Base-by-base conservation (phyloP, 495 filamentous ascomycete genomes). In the Xylaria grammica region DNA sequence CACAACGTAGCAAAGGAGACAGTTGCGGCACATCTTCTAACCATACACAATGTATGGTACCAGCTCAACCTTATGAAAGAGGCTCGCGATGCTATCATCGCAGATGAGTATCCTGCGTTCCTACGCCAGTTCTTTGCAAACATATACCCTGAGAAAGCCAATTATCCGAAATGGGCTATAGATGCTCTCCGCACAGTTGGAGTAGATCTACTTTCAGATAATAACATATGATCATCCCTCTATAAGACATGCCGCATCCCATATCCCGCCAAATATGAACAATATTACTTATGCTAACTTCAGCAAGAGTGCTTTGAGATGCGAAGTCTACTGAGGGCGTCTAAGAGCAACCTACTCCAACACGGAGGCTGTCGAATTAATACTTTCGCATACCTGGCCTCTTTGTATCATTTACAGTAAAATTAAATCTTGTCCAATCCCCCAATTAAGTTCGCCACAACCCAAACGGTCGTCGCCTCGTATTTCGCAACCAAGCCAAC, bases 1-100 rank as follows among this genome's bases (percentile, higher is more conserved):
- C 95, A 99, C 77, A 83, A 96, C 52, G 88, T 92, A 0, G 89
- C 89, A 2, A 99, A 99, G 74, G 95, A 98, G 79, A 98, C 95
- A 7, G 95, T 91, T 0, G 94, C 94, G 11, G 95, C 96, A 20
- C 95, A 99, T 81, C 77, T 99, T 75, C 78, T 99, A 36, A 96
- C 93, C 0, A 90, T 97, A 67, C 95, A 99, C 77, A 98, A 99
- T 74, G 92, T 98, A 26, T 91, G 92, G 72, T 96, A 94, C 70
- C 85, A 96, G 66, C 82, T 99, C 29, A 81, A 85, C 50, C 75
- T 99, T 66, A 97, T 98, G 94, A 78, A 80, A 13, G 77, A 81
- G 45, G 88, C 86, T 1, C 83, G 93, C 63, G 78, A 90, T 58
- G 89, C 95, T 27, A 94, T 99, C 69, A 73, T 97, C 10, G 90